Conservation (phyloP, 2,329 filamentous ascomycete species). For the Pyrenophora tritici-repentis region DNA sequence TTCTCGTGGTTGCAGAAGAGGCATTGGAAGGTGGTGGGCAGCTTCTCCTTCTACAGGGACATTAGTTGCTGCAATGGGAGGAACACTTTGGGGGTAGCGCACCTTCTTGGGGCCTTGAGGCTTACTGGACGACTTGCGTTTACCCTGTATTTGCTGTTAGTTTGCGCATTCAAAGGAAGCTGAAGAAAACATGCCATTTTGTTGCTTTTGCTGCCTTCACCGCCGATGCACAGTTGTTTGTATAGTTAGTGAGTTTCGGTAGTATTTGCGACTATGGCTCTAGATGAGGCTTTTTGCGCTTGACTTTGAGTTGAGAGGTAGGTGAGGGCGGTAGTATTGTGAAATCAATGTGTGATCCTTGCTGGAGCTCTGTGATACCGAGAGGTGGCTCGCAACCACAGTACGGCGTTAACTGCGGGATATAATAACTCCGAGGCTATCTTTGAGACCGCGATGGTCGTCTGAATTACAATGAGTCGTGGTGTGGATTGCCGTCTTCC, state of each 20-base stretch:
- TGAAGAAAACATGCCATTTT: conserved; percentile 29
- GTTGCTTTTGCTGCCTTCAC: neutral
- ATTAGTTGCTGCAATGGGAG: conserved; percentile 13
- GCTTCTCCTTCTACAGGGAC: conserved; percentile 60
- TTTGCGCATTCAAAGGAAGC: conserved; percentile 17
- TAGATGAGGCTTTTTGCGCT: too few relatives aligned
- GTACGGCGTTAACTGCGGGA: too few relatives aligned
- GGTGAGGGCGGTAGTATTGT: too few relatives aligned
- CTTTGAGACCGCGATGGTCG: neutral
- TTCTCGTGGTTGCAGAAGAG: conserved; percentile 99
- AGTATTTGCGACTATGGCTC: too few relatives aligned
- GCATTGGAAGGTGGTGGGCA: conserved; percentile 88
- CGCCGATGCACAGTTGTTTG: neutral
- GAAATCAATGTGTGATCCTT: too few relatives aligned
- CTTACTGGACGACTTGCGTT: conserved; percentile 86
- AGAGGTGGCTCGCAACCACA: too few relatives aligned
- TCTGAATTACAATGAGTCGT: neutral
- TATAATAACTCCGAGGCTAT: neutral
- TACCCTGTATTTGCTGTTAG: conserved; percentile 62
- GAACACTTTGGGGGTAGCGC: conserved; percentile 27
- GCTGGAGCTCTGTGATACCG: too few relatives aligned
- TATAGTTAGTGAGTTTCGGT: neutral
- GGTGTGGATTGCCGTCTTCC: neutral
- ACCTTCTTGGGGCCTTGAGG: conserved; percentile 84
- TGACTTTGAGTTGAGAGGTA: too few relatives aligned